Percentiles rank a stretch among this genome's conserved stretches.
phyloP scores from a whole-genome alignment of 1,139 yeast genomes.

The Blastobotrys ciferrii region DNA sequence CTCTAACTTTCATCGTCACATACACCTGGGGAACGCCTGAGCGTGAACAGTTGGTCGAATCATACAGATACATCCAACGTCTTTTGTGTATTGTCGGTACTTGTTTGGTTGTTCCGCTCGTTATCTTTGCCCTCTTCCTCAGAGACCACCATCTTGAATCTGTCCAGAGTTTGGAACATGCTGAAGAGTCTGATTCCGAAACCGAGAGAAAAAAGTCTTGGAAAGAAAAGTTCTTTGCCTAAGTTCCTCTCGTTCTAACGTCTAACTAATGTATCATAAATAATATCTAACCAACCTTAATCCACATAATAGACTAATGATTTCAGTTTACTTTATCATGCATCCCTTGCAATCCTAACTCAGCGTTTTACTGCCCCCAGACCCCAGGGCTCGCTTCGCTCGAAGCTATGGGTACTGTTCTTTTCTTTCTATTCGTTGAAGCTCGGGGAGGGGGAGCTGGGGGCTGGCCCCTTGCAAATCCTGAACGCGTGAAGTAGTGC shows the following conservation, averaged over 20 bases:
- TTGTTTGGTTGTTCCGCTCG: constrained; percentile 53
- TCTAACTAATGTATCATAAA: background rate
- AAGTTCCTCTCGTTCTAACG: background rate
- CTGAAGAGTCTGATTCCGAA: constrained; percentile 31
- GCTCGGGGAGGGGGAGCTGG: too few relatives aligned
- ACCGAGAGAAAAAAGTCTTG: constrained; percentile 5
- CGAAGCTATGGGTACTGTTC: too few relatives aligned
- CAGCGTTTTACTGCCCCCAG: too few relatives aligned
- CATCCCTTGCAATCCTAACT: too few relatives aligned
- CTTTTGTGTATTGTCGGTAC: constrained; percentile 57
- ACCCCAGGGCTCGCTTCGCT: too few relatives aligned
- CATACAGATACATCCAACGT: constrained; percentile 61
- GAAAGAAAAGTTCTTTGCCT: constrained; percentile 12
- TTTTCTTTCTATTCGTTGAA: too few relatives aligned
- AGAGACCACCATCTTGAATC: constrained; percentile 51
- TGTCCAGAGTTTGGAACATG: constrained; percentile 39
- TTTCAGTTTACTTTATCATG: too few relatives aligned
- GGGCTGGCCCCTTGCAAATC: too few relatives aligned
- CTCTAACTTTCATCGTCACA: constrained; percentile 46
- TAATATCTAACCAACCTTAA: too few relatives aligned
- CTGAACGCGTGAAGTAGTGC: too few relatives aligned
- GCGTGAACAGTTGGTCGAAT: constrained; percentile 53
- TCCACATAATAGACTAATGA: too few relatives aligned
- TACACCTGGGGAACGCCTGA: constrained; percentile 62
- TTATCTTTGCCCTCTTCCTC: constrained; percentile 49